Evolutionary conservation across 164 flowering plant species (phyloP).

Genomic region (Vitis amurensis): DNA sequence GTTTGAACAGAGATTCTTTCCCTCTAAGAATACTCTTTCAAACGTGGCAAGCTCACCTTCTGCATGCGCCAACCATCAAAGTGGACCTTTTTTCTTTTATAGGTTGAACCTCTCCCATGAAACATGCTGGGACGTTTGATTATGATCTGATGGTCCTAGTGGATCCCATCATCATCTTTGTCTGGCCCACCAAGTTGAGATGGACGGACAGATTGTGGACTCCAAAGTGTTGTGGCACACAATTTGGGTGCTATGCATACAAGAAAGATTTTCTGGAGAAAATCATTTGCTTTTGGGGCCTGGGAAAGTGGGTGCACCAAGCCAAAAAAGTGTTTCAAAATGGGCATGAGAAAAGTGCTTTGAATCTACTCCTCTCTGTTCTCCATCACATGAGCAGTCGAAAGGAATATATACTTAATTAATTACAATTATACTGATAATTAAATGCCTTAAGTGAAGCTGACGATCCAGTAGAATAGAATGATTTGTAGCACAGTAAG

Average conservation of each 20-base stretch:
- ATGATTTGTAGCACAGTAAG: background rate
- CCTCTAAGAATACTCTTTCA: background rate
- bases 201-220: too few species aligned
- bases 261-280: background rate
- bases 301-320: background rate
- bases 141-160: too few species aligned
- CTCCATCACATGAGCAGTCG: background rate
- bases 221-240: too few species aligned
- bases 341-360: background rate
- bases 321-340: background rate
- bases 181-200: too few species aligned
- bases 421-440: background rate
- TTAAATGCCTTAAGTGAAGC: background rate
- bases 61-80: slow-evolving; percentile 3
- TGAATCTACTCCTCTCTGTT: background rate
- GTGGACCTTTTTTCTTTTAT: too few species aligned
- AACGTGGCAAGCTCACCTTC: background rate
- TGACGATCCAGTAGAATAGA: background rate
- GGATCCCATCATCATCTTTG: too few species aligned
- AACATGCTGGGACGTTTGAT: too few species aligned
- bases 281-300: background rate
- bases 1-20: background rate
- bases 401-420: background rate
- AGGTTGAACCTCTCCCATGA: too few species aligned
- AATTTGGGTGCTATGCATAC: background rate